Percentiles rank a stretch among this genome's conserved stretches.
These are phyloP conservation scores for Volvariella surrecta DNA, from an alignment of 1,284 basidiomycete species.

Conservation along the genomic window DNA sequence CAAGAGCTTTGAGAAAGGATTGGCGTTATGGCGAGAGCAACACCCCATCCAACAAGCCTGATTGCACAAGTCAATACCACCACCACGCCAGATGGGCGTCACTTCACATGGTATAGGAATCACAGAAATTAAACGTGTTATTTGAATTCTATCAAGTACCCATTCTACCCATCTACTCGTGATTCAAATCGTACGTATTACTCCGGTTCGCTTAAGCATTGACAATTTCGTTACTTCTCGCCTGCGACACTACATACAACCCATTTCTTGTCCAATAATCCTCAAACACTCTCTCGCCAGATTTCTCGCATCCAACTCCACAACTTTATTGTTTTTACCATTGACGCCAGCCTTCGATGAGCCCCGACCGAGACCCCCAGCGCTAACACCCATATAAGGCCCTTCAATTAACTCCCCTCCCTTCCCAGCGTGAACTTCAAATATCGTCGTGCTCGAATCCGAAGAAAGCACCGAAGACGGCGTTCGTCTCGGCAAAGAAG, in stretches of 20 bases:
- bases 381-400: slow-evolving; percentile 11
- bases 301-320: slow-evolving; percentile 57
- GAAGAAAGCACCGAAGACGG: slow-evolving; percentile 29
- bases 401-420: background rate
- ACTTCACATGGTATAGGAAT: no score
- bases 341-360: background rate
- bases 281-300: slow-evolving; percentile 66
- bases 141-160: no score
- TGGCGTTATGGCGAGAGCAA: slow-evolving; percentile 41
- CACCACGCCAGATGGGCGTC: no score
- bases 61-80: no score
- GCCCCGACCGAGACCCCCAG: slow-evolving; percentile 2
- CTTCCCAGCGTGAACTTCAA: background rate
- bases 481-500: slow-evolving; percentile 53
- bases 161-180: no score
- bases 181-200: no score
- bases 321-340: slow-evolving; percentile 13
- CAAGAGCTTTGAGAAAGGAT: slow-evolving; percentile 49
- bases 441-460: background rate
- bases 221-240: no score
- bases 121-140: no score
- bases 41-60: no score
- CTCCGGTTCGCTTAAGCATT: no score
- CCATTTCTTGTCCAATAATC: slow-evolving; percentile 68
- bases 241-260: slow-evolving; percentile 20